These are phyloP conservation scores for Lentinus brumalis DNA, from an alignment of 768 basidiomycete species.

Conservation along the genomic window DNA sequence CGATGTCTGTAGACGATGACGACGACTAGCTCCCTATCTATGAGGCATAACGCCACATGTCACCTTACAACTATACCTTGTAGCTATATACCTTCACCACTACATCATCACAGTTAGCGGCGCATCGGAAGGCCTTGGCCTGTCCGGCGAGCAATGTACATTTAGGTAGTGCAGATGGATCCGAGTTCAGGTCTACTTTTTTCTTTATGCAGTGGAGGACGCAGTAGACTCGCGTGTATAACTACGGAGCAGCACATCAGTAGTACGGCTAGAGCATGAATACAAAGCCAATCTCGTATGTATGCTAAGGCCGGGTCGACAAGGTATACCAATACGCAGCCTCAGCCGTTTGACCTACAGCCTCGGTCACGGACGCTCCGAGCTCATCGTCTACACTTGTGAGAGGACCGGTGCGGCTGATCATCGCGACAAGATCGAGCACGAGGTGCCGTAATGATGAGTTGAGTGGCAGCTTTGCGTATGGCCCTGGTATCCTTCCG, in stretches of 20 bases:
- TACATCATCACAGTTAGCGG: too few relatives aligned
- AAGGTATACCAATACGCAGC: slow-evolving; percentile 22
- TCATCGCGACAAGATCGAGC: slow-evolving; percentile 57
- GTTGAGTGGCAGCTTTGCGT: slow-evolving; percentile 56
- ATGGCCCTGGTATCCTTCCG: slow-evolving; percentile 78
- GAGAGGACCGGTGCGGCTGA: slow-evolving; percentile 18
- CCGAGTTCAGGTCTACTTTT: too few relatives aligned
- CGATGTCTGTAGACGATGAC: not conserved
- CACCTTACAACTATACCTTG: not conserved
- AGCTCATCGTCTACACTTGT: slow-evolving; percentile 17
- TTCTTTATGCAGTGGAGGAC: too few relatives aligned
- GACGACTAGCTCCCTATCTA: not conserved
- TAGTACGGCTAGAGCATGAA: too few relatives aligned
- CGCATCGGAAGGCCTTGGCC: too few relatives aligned
- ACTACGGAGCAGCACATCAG: too few relatives aligned
- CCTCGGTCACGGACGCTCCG: slow-evolving; percentile 23
- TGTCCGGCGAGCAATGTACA: too few relatives aligned
- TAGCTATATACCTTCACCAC: not conserved
- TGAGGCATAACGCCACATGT: not conserved
- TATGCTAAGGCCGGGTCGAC: not conserved
- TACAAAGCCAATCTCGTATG: too few relatives aligned
- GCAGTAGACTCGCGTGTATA: too few relatives aligned
- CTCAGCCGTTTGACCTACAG: slow-evolving; percentile 21
- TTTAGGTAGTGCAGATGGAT: too few relatives aligned
- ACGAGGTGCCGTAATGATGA: slow-evolving; percentile 54